Base-by-base conservation (phyloP, 192 early-diverging fungal genomes). In the Coemansia umbellata region DNA sequence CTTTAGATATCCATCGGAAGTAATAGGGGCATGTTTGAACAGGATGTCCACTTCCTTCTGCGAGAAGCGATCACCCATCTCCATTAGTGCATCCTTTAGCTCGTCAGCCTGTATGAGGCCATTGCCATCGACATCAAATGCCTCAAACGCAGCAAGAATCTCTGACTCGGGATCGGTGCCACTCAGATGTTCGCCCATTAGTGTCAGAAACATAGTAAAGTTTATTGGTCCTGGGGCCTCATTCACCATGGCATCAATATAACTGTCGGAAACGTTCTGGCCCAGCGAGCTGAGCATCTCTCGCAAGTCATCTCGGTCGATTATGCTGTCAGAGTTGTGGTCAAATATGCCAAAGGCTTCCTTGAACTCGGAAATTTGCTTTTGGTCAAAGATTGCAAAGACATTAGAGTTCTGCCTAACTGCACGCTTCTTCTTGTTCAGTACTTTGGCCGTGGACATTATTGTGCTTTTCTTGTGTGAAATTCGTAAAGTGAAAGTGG, bases 331-430 rank as follows among this genome's bases (percentile, higher is more conserved):
- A 2, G 79, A 81, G 62, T 97, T 91, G 72, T 93, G 87, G 66
- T 96, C 95, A 63, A 97, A 92, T 56, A 97, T 88, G 15, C 85
- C 87, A 77, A 98, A 98, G 28, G 92, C 92, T 65, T 98, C 93
- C 60, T 94, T 95, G 80, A 97, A 93, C 62, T 97, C 92, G 33
- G 86, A 87, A 47, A 98, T 94, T 67, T 97, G 94, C 51, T 89
- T 81, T 50, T 91, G 90, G 69, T 94, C 91, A 80, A 98, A 98
- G 81, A 97, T 93, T 35, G 91, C 92, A 79, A 98, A 98, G 15
- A 95, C 93, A 56, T 95, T 98, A 5, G 92, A 93, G 81, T 94
- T 95, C 55, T 95, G 92, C 44, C 95, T 85, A 33, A 83, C 87
- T 40, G 90, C 86, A 31, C 92, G 86, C 80, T 92, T 93, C 81